Evolutionary conservation across 306 rosid genomes (phyloP).

Genomic region (Vigna unguiculata): DNA sequence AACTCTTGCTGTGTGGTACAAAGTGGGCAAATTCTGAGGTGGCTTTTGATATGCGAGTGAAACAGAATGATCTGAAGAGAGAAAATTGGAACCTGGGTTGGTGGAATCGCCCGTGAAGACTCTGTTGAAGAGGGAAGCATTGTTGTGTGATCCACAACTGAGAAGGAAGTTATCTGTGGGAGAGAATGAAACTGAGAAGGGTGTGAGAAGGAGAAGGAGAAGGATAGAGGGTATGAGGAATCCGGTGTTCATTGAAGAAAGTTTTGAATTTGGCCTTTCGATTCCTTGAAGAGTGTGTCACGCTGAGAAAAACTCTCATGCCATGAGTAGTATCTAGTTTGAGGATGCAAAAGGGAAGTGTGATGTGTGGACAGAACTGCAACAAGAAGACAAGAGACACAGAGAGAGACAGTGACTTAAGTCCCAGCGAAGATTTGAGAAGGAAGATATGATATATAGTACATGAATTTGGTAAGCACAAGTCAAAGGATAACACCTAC

Average conservation of each 20-base stretch:
- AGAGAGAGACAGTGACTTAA: conserved; percentile 32
- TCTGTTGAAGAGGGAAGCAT: conserved; percentile 61
- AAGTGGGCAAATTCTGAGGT: conserved; percentile 48
- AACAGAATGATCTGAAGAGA: conserved; percentile 58
- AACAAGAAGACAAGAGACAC: conserved; percentile 45
- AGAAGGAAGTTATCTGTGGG: conserved; percentile 78
- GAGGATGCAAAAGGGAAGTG: conserved; percentile 1
- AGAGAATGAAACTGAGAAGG: conserved; percentile 62
- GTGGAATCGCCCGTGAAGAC: conserved; percentile 66
- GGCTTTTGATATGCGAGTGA: conserved; percentile 63
- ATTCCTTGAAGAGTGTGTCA: conserved; percentile 40
- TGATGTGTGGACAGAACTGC: conserved; percentile 18
- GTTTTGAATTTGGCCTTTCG: conserved; percentile 30
- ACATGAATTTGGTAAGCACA: conserved; percentile 38
- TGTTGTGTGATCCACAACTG: conserved; percentile 79
- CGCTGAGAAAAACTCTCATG: conserved; percentile 20
- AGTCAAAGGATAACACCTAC: conserved; percentile 41
- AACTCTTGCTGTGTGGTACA: conserved; percentile 85
- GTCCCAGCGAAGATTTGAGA: conserved; percentile 37
- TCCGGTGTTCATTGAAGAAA: conserved; percentile 60
- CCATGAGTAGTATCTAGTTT: neutral
- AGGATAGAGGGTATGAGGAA: conserved; percentile 34
- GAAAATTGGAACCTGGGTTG: conserved; percentile 53
- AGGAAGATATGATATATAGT: conserved; percentile 29
- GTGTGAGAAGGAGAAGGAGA: conserved; percentile 43